Evolutionary conservation across 306 rosid genomes (phyloP), one percentile per base, ranked within the genome.

Genomic region (Sindora glabra): DNA sequence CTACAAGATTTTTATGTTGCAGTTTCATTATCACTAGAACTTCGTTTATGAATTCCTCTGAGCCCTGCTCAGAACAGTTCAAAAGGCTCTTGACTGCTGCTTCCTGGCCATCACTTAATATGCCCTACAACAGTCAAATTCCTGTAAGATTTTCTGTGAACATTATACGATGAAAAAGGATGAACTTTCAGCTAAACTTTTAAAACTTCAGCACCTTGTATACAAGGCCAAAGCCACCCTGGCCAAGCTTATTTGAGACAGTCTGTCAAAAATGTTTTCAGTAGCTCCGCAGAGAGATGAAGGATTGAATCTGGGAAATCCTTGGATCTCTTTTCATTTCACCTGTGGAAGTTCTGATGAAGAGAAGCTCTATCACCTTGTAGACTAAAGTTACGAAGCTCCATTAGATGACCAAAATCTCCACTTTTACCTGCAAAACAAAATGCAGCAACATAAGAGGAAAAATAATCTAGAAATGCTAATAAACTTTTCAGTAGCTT

Each of bases 211-310:
- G n/a, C n/a, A 72, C 82, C 75, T 47, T 67, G 55, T 72, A 77
- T 47, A 77, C 75, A 25, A 24, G 34, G 6, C 75, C 78, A 37
- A 77, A 72, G 18, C 82, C 75, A 22, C 82, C 78, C 21, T 61
- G 19, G 10, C 82, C 75, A 6, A 72, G 53, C 24, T 62, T 72
- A 18, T 77, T 72, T 62, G n/a, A n/a, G n/a, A n/a, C n/a, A n/a
- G n/a, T n/a, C n/a, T n/a, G n/a, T 60, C 68, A 33, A 78, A 78
- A 19, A 89, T 85, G 33, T 78, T 70, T 38, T 67, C 19, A 25
- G 90, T 85, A 49, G 86, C 96, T 19, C 11, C 57, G 15, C 74
- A 56, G 9, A 89, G 48, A 8, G 81, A 68, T 68, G 33, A 60
- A 64, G 80, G 79, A 64, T 79, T 77, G 55, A 81, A 53, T 36